Evolutionary conservation across 2,329 filamentous ascomycete genomes (phyloP), one percentile per base, ranked within the genome.

Genomic region (Arthrobotrys pseudoclavata): DNA sequence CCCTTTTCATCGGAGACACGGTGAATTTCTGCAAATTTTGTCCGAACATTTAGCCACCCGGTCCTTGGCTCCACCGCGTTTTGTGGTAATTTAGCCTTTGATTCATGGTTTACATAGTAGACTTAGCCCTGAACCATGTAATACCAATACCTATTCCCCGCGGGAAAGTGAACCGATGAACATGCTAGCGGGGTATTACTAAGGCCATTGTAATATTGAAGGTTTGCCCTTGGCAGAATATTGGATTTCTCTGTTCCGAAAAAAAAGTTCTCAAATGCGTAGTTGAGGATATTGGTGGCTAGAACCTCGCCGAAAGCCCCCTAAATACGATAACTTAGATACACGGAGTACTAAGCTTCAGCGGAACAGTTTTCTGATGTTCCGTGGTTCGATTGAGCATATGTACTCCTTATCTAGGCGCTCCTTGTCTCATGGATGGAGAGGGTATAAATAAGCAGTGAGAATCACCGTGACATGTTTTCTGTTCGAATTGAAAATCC

Each of bases 11-110:
- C 12, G n/a, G 20, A 26, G 18, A 15, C 22, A n/a, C 15, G 50
- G 50, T 6, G 24, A 18, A 52, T 52, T 52, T 22, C 6, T 34
- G 31, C 31, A 47, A 24, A 24, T 24, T 50, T 57, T 26, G 52
- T 57, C 52, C 31, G 29, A 40, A 4, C 18, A 34, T 47, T 62
- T 62, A 62, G 37, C 57, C 60, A 63, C 47, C 57, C 40, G 60
- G 26, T 31, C 42, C 60, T 48, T 47, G 60, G 9, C 55, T 31
- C 42, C 15, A 26, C 15, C 3, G 52, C 18, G 29, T 57, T 57
- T 37, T 37, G 29, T 34, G 31, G 31, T 57, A 34, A 31, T 63
- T 63, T 63, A 63, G 60, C 40, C 60, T 47, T 40, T 63, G 60
- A 40, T 26, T 26, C 60, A 12, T 63, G 40, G 60, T 63, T 48